Percentiles rank a stretch among this genome's conserved stretches.
phyloP scores from a whole-genome alignment of 768 basidiomycete species.

The Boletus barrowsii region DNA sequence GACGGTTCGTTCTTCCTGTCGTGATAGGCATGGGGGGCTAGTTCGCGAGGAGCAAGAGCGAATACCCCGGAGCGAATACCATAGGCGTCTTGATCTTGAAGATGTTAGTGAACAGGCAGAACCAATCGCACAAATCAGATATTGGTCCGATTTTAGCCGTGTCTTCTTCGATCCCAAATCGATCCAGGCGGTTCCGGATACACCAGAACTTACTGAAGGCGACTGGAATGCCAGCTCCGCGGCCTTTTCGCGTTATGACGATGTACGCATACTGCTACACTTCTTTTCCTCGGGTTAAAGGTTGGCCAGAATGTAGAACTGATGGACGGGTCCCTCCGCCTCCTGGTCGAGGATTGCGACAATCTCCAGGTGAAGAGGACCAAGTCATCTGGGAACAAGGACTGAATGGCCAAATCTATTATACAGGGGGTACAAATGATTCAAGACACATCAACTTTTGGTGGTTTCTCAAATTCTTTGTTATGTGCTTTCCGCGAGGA shows the following conservation, averaged over 20 bases:
- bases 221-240: constrained; percentile 58
- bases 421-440: constrained; percentile 67
- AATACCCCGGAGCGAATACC: constrained; percentile 56
- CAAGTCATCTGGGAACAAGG: not conserved
- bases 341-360: constrained; percentile 73
- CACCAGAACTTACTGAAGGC: constrained; percentile 45
- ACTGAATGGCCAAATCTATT: not conserved
- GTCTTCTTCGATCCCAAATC: constrained; percentile 62
- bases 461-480: constrained; percentile 59
- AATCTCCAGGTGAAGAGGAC: constrained; percentile 54
- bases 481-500: constrained; percentile 66
- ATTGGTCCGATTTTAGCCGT: constrained; percentile 52
- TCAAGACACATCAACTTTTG: constrained; percentile 60
- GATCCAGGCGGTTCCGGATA: constrained; percentile 61
- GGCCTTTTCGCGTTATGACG: constrained; percentile 50
- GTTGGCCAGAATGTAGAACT: constrained; percentile 51
- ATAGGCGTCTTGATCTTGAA: constrained; percentile 38
- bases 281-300: not conserved
- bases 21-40: constrained; percentile 46
- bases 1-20: not conserved
- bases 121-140: constrained; percentile 34
- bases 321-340: constrained; percentile 67
- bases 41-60: constrained; percentile 50
- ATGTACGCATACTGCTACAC: constrained; percentile 39
- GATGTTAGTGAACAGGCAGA: constrained; percentile 8